These are phyloP conservation scores for Dactylellina leptospora DNA, from an alignment of 2,329 filamentous ascomycete genomes.

Conservation along the genomic window DNA sequence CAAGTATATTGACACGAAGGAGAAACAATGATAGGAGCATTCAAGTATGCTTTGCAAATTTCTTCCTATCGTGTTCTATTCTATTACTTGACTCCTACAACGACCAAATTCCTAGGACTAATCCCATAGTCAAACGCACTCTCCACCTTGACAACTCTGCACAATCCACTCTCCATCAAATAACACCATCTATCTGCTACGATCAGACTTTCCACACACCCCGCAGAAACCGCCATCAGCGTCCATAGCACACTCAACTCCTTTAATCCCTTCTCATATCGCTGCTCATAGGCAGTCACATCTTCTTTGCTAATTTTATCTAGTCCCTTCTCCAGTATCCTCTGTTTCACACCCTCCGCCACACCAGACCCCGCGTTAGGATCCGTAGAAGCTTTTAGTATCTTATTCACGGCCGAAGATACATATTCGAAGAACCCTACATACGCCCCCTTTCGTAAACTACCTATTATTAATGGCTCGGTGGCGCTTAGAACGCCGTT, in stretches of 20 bases:
- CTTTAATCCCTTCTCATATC: conserved; percentile 74
- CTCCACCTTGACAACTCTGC: conserved; percentile 58
- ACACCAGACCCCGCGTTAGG: conserved; percentile 70
- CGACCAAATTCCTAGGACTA: conserved; percentile 48
- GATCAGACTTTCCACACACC: conserved; percentile 87
- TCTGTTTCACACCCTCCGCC: conserved; percentile 64
- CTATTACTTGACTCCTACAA: conserved; percentile 42
- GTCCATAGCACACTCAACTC: conserved; percentile 90
- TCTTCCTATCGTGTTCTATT: not conserved
- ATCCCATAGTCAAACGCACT: conserved; percentile 42
- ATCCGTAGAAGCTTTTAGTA: conserved; percentile 62
- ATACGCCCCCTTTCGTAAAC: conserved; percentile 82
- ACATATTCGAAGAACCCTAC: conserved; percentile 78
- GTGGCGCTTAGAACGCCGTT: conserved; percentile 64
- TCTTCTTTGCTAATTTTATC: conserved; percentile 75
- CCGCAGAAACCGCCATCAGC: conserved; percentile 93
- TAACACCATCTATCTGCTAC: conserved; percentile 90
- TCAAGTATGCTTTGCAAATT: not conserved
- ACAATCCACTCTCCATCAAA: conserved; percentile 76
- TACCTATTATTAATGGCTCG: conserved; percentile 85
- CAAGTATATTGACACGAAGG: too few relatives aligned
- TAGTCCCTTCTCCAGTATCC: conserved; percentile 60
- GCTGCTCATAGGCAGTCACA: conserved; percentile 73
- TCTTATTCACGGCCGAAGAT: conserved; percentile 79
- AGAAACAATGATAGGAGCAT: too few relatives aligned